Evolutionary conservation across 441 rosid species (phyloP), one percentile per base, ranked within the genome.

Genomic region (Rhodomyrtus psidioides): DNA sequence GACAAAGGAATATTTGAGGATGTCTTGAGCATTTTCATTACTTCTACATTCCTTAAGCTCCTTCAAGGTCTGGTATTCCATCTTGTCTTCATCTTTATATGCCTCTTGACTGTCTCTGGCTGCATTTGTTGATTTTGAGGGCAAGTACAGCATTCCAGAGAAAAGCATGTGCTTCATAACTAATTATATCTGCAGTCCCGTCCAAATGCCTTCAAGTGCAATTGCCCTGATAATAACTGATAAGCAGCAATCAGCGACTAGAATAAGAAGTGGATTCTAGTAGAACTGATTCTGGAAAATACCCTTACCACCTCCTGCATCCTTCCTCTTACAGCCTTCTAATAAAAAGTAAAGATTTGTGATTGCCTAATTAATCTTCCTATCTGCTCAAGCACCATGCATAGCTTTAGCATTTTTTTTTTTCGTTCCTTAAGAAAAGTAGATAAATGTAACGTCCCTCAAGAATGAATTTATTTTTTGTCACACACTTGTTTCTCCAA

Each of bases 1-100:
- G 95, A 95, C 86, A 92, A 95, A 54, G 90, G 87, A 87, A 86
- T 94, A 87, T 95, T 97, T 89, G 99, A 97, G 91, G 98, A 97
- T 84, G 88, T 96, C 86, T 91, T 95, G 97, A 97, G 99, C 93
- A 93, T 97, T 90, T 97, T 97, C 91, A 91, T 97, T 86, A 96
- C 99, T 62, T 95, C 96, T 87, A 92, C 99, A 83, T 84, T 95
- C 88, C 92, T 97, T 87, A 94, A 95, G 88, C 94, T 97, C 88
- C 86, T 95, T 70, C 95, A 91, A 89, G 99, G 99, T 97, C 89
- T 84, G 87, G 21, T 58, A 55, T 51, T 34, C 42, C 79, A 42
- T 34, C 16, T 24, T 30, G n/a, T 19, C 42, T 23, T 39, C 53
- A 21, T 44, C 58, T 30, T 14, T 58, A 51, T 39, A 28, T 74